Base-by-base conservation (phyloP, 2,329 filamentous ascomycete genomes). In the Elsinoe necatrix region DNA sequence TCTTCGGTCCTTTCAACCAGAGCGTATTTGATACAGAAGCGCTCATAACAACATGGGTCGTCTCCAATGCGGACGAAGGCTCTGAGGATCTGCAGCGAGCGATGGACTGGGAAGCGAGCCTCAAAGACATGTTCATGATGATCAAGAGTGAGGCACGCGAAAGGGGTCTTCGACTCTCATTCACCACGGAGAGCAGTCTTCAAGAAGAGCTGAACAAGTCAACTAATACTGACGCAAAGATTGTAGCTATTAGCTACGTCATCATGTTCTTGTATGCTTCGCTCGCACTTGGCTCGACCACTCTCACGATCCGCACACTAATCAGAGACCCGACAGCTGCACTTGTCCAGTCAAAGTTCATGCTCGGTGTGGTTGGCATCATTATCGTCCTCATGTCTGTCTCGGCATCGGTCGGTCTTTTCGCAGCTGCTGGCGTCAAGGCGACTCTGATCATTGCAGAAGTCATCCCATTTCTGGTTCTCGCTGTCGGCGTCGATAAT, bases 191-290 rank as follows among this genome's bases (percentile, higher is more conserved):
- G 72, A 88, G 92, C 71, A 96, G 91, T 70, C 75, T 98, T 60
- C 92, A 97, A 69, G 81, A 96, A 68, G 93, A 98, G 68, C 78
- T 98, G 58, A 98, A 96, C 76, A 95, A 97, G 73, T 95, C 90
- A 35, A 96, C 90, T 51, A 98, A 98, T 71, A 97, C 93, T 0
- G 93, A 98, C 70, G 95, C 92, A 43, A 96, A 92, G 70, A 98
- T 98, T 65, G 84, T 98, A 21, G 83, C 92, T 55, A 86, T 98
- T 72, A 97, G 92, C 77, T 98, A 98, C 73, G 80, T 97, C 61
- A 89, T 96, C 75, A 98, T 98, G 93, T 98, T 98, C 72, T 74
- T 98, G 60, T 98, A 98, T 67, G 93, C 91, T 3, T 97, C 92
- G 4, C 74, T 98, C 55, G 91, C 93, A 0, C 78, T 98, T 0